Evolutionary conservation across 1,139 yeast genomes (phyloP).

Genomic region (Yamadazyma sp.): DNA sequence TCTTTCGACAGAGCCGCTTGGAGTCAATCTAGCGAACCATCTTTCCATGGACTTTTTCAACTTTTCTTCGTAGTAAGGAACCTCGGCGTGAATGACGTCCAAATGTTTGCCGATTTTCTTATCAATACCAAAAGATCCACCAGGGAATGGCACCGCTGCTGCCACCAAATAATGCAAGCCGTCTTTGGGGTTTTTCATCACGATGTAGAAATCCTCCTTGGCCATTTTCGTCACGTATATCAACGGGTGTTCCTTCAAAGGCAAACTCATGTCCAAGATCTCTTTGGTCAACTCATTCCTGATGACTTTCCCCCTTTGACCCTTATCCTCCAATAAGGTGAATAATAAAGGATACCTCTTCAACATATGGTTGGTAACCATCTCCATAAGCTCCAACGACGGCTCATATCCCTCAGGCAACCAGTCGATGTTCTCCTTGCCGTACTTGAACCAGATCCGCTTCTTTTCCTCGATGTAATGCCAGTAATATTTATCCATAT

Average conservation of each 20-base stretch:
- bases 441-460: constrained; percentile 57
- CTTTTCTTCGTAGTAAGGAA: constrained; percentile 70
- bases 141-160: constrained; percentile 79
- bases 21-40: constrained; percentile 64
- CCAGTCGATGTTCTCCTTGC: constrained; percentile 64
- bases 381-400: constrained; percentile 62
- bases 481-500: constrained; percentile 74
- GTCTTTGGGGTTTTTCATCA: constrained; percentile 51
- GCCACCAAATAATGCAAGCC: constrained; percentile 66
- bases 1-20: constrained; percentile 64
- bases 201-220: constrained; percentile 71
- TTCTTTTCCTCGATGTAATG: constrained; percentile 65
- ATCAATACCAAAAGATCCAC: constrained; percentile 67
- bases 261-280: constrained; percentile 55
- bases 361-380: constrained; percentile 58
- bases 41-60: constrained; percentile 72
- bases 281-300: constrained; percentile 65
- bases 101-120: constrained; percentile 59
- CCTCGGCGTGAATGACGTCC: constrained; percentile 67
- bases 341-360: constrained; percentile 63
- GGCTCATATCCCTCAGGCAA: constrained; percentile 68
- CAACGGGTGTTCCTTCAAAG: constrained; percentile 64
- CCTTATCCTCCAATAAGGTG: constrained; percentile 45
- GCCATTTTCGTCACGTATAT: constrained; percentile 66
- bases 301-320: constrained; percentile 37